Base-by-base conservation (phyloP, 1,284 basidiomycete genomes). In the Malassezia sympodialis region DNA sequence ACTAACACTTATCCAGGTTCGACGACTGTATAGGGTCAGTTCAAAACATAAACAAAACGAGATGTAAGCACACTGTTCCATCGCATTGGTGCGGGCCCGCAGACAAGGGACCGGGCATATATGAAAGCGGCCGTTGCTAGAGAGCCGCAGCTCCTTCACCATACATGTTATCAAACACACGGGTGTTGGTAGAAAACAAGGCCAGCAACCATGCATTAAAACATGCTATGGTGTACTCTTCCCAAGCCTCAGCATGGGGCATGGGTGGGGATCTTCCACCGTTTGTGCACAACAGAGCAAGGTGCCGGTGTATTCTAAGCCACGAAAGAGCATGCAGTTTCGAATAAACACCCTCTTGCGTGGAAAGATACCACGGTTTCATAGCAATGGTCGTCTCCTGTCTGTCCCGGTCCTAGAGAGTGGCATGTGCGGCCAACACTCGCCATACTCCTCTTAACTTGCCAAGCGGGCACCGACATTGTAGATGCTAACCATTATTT, bases 1-100 rank as follows among this genome's bases (percentile, higher is more conserved):
- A 67, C 65, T 54, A 48, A 67, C 65, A 65, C 60, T 68, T 68
- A 64, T 68, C 66, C 41, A 68, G 59, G 59, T 68, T 68, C 52
- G 63, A 61, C 32, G 64, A 59, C 65, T 67, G 61, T 64, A 48
- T 3, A 21, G 44, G 14, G 30, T 30, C 8, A 34, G 32, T 39
- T 24, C 28, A 30, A 47, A 23, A 21, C 27, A 47, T 17, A 32
- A 31, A 47, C 7, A 35, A 24, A 48, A 6, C 31, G 26, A 31
- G 21, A 17, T 40, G 53, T 54, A 54, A 54, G 53, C 42, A 54
- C 39, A 40, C 24, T 35, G 41, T 49, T 43, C 45, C 28, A 34
- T 27, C 53, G 27, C 30, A 23, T 41, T 28, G 8, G 34, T 37
- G 35, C 41, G 23, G 28, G 42, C 49, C 27, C 24, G 41, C 27